Evolutionary conservation across 208 protist genomes (phyloP).

Genomic region (Trichomonas vaginalis): DNA sequence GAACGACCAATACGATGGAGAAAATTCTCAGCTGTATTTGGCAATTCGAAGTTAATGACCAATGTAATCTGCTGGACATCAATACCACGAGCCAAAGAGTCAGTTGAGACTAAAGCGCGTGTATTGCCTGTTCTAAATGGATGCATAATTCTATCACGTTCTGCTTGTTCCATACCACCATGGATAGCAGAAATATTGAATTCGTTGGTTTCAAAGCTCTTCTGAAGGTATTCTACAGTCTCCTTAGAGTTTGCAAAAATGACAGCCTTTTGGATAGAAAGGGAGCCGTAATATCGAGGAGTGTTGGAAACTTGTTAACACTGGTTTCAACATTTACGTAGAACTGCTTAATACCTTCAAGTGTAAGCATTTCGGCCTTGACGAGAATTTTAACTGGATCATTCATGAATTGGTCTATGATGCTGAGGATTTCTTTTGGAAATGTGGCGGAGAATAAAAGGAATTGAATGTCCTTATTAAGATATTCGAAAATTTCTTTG

Average conservation of each 20-base stretch:
- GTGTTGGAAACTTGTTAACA: slow-evolving; percentile 95
- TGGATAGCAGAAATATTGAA: slow-evolving; percentile 84
- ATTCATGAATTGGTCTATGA: slow-evolving; percentile 95
- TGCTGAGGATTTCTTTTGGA: slow-evolving; percentile 83
- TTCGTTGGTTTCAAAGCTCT: slow-evolving; percentile 74
- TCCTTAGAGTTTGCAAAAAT: slow-evolving; percentile 95
- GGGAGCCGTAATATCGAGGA: slow-evolving; percentile 94
- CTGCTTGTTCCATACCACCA: slow-evolving; percentile 86
- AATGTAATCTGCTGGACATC: slow-evolving; percentile 99
- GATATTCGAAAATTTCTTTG: slow-evolving; percentile 44
- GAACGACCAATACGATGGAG: slow-evolving; percentile 93
- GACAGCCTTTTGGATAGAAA: slow-evolving; percentile 90
- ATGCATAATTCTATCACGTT: slow-evolving; percentile 86
- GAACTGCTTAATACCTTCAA: slow-evolving; percentile 76
- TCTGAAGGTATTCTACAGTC: slow-evolving; percentile 92
- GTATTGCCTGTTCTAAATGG: slow-evolving; percentile 80
- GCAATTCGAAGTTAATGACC: slow-evolving; percentile 99
- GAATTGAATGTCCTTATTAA: slow-evolving; percentile 44
- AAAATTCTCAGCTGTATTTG: slow-evolving; percentile 93
- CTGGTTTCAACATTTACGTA: slow-evolving; percentile 88
- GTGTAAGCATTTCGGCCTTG: slow-evolving; percentile 69
- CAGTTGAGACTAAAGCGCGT: slow-evolving; percentile 92
- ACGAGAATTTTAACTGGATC: slow-evolving; percentile 94
- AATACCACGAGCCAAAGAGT: slow-evolving; percentile 94
- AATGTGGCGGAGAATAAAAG: slow-evolving; percentile 93